Base-by-base conservation (phyloP, 495 filamentous ascomycete genomes). In the Talaromyces stipitatus region DNA sequence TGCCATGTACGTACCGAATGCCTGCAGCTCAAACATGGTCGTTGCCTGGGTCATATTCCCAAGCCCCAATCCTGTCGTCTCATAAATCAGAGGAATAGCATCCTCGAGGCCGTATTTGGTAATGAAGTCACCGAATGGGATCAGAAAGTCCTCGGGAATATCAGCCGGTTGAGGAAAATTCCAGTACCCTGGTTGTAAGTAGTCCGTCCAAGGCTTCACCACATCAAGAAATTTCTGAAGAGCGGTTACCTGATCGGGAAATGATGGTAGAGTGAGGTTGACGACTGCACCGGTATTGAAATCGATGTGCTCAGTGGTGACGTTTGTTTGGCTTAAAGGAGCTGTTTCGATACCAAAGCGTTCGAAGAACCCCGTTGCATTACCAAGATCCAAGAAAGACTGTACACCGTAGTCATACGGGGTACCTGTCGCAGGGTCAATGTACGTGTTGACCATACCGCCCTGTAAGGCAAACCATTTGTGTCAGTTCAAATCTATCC, bases 141-240 rank as follows among this genome's bases (percentile, higher is more conserved):
- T 62, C 1, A 79, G 67, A 5, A 80, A 64, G 50, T 78, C 75
- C 3, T 64, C 64, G 11, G 76, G 77, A 48, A 80, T 68, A 22
- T 60, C 50, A 7, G 50, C 65, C 2, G 64, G 60, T 8, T 53
- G 52, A 3, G 73, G 70, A 45, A 75, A 71, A 16, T 69, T 66
- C 67, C 65, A 71, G 59, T 66, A 74, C 32, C 70, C 70, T 0
- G 74, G 72, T 2, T 69, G 61, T 20, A 73, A 32, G 55, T 70
- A 63, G 22, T 68, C 51, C 52, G 73, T 69, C 61, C 66, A 78
- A 20, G 63, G 63, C 48, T 63, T 60, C 27, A 69, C 66, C 11
- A 70, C 61, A 12, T 66, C 53, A 56, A 71, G 63, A 57, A 72
- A 77, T 28, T 65, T 70, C 51, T 64, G 50, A 30, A 76, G 58